phyloP scores from a whole-genome alignment of 1,284 basidiomycete species.

The Wolfiporia cocos region DNA sequence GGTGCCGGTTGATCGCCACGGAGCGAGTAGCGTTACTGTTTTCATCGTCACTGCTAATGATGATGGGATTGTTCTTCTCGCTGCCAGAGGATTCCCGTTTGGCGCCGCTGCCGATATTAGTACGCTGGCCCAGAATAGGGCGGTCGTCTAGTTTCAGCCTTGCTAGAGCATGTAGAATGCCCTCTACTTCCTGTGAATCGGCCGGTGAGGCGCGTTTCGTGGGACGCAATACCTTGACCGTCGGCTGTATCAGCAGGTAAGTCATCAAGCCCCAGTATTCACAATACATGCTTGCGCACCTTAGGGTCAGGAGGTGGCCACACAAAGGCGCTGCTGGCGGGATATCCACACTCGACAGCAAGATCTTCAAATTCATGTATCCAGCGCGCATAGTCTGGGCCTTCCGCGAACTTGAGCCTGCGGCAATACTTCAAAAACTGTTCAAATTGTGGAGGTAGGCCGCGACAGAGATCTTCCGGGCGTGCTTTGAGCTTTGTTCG shows the following conservation, averaged over 20 bases:
- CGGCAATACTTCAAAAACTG: constrained; percentile 69
- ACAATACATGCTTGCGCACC: constrained; percentile 7
- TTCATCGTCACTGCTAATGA: constrained; percentile 41
- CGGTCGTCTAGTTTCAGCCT: constrained; percentile 50
- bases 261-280: not conserved
- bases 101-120: constrained; percentile 10
- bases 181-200: constrained; percentile 30
- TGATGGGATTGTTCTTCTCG: constrained; percentile 34
- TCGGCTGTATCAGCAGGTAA: constrained; percentile 12
- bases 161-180: constrained; percentile 50
- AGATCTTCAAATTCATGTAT: constrained; percentile 52
- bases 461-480: constrained; percentile 63
- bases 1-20: constrained; percentile 27
- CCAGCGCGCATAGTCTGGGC: constrained; percentile 63
- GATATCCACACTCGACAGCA: constrained; percentile 51
- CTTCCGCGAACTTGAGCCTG: constrained; percentile 56
- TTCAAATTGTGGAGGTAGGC: constrained; percentile 64
- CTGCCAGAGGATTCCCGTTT: constrained; percentile 16
- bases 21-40: constrained; percentile 23
- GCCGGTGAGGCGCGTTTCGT: constrained; percentile 9
- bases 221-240: constrained; percentile 15
- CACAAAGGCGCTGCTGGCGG: constrained; percentile 51
- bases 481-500: constrained; percentile 49
- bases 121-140: constrained; percentile 22
- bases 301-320: constrained; percentile 54